Base-by-base conservation (phyloP, 106 monocot species). In the Allium cepa region DNA sequence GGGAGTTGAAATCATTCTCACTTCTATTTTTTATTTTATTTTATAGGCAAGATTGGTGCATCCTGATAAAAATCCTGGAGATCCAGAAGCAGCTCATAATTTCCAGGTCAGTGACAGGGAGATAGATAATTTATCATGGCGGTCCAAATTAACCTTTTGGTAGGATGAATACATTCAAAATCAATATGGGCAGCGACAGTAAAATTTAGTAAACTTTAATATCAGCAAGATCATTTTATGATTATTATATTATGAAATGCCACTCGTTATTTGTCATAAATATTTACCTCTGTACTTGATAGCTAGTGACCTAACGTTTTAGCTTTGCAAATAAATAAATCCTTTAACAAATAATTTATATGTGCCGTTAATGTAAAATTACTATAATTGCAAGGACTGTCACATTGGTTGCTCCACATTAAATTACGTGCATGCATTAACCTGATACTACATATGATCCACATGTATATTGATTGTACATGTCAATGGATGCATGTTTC, bases 21-120 rank as follows among this genome's bases (percentile, higher is more conserved):
- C 45, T 17, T 14, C 11, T 14, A 14, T 8, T 8, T n/a, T 8
- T n/a, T n/a, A n/a, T n/a, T 7, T 26, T 56, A 45, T 15, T 69
- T 69, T 53, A 6, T 66, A 66, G 73, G 73, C 66, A 65, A 73
- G 73, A 49, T 22, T 59, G 63, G 73, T 73, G 57, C 73, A 66
- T 46, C 73, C 64, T 16, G 73, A 73, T 73, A 73, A 73, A 73
- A 73, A 73, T 73, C 73, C 73, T 65, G 94, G 87, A 73, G 82
- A 94, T 79, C 90, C 90, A 16, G 63, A 78, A 71, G 94, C 94
- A 69, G 94, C 94, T 67, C 57, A 81, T 46, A 94, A 94, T 60
- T 94, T 94, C 75, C 90, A 94, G 87, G 94, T 94, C 10, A 17
- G 65, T 7, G 50, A 49, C 49, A 65, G 49, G 8, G 49, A 49